phyloP scores from a whole-genome alignment of 2,329 filamentous ascomycete species.

The Colletotrichum sp. region DNA sequence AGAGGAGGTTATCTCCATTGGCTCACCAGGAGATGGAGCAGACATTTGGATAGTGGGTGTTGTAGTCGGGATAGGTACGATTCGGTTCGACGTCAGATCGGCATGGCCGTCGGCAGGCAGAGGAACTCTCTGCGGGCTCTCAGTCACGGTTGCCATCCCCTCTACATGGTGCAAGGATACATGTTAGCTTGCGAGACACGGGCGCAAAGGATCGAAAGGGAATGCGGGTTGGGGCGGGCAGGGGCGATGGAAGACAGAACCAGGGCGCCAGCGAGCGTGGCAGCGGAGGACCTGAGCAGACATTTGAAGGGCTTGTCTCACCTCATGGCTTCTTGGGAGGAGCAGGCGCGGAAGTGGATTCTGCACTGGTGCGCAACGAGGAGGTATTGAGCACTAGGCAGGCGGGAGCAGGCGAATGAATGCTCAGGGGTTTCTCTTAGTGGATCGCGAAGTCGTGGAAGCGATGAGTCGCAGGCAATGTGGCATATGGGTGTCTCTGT shows the following conservation, averaged over 20 bases:
- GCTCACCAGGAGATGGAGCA: slow-evolving; percentile 60
- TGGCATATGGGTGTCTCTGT: neutral
- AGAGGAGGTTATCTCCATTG: slow-evolving; percentile 66
- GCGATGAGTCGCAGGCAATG: too few species aligned
- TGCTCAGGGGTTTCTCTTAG: neutral
- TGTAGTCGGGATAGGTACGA: slow-evolving; percentile 56
- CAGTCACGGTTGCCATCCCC: slow-evolving; percentile 59
- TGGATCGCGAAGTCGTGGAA: neutral
- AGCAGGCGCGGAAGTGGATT: neutral
- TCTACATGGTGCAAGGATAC: slow-evolving; percentile 33
- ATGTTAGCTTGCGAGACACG: slow-evolving; percentile 23
- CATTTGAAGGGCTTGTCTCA: slow-evolving; percentile 13
- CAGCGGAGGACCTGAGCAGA: slow-evolving; percentile 1
- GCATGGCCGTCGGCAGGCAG: slow-evolving; percentile 44
- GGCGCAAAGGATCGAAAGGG: slow-evolving; percentile 4
- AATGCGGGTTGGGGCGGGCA: slow-evolving; percentile 4
- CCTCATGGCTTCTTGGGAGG: slow-evolving; percentile 19
- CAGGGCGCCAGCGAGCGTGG: slow-evolving; percentile 22
- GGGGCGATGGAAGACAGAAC: slow-evolving; percentile 1
- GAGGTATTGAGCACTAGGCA: neutral
- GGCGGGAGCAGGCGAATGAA: neutral
- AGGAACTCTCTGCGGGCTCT: slow-evolving; percentile 51
- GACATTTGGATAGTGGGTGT: slow-evolving; percentile 64
- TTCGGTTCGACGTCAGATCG: slow-evolving; percentile 55
- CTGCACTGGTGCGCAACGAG: neutral